These are phyloP conservation scores for Gossypium aridum DNA, from an alignment of 441 rosid genomes.

Conservation along the genomic window DNA sequence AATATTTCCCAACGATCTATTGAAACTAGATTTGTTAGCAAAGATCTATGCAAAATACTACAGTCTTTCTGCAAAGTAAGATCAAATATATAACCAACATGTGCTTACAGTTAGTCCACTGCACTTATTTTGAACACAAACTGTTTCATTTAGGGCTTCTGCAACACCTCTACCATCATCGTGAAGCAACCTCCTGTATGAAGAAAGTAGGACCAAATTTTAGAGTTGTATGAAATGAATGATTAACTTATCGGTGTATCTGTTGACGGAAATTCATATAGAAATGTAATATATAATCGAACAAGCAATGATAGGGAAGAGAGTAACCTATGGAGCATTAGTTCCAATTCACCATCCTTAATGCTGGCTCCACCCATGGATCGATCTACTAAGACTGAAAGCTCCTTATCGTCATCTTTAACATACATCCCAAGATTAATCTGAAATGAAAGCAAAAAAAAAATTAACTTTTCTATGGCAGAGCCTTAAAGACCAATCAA, in stretches of 20 bases:
- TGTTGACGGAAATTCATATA: background rate
- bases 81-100: background rate
- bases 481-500: background rate
- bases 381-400: slow-evolving; percentile 44
- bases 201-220: slow-evolving; percentile 5
- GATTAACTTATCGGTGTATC: background rate
- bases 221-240: background rate
- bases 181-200: slow-evolving; percentile 33
- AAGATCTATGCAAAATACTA: background rate
- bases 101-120: slow-evolving; percentile 40
- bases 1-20: slow-evolving; percentile 61
- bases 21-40: slow-evolving; percentile 3
- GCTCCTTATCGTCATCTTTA: slow-evolving; percentile 32
- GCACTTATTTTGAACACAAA: slow-evolving; percentile 29
- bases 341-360: slow-evolving; percentile 41
- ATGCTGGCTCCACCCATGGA: slow-evolving; percentile 47
- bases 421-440: slow-evolving; percentile 40
- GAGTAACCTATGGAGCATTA: slow-evolving; percentile 49
- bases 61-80: background rate
- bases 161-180: slow-evolving; percentile 48
- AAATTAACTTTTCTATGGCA: background rate
- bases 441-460: slow-evolving; percentile 20
- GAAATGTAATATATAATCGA: background rate
- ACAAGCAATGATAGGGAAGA: background rate
- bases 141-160: slow-evolving; percentile 47